phyloP scores from a whole-genome alignment of 176 grass and related monocot genomes.

The Oryza australiensis region DNA sequence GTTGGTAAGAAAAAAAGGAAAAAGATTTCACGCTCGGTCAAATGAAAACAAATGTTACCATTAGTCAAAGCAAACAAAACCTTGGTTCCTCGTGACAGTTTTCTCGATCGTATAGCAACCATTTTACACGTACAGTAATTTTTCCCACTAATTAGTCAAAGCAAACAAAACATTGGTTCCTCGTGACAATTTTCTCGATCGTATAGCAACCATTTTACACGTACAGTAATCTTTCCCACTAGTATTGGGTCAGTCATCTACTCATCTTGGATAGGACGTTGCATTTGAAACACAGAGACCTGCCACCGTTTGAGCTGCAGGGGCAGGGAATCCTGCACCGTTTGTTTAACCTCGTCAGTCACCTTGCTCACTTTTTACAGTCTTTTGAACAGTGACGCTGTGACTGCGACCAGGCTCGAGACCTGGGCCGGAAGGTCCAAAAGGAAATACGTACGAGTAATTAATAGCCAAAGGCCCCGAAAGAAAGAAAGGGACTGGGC shows the following conservation, averaged over 20 bases:
- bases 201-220: neutral
- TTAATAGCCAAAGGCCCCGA: conserved; percentile 40
- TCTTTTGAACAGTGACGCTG: conserved; percentile 37
- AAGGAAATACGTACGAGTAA: conserved; percentile 40
- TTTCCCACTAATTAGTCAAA: neutral
- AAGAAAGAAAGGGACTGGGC: conserved; percentile 40
- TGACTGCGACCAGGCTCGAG: conserved; percentile 37
- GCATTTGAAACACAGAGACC: conserved; percentile 16
- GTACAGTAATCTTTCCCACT: neutral
- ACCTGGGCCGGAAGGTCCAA: conserved; percentile 15
- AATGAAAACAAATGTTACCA: too few species aligned
- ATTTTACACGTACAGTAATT: neutral
- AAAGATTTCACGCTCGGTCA: too few species aligned
- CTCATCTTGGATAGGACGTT: conserved; percentile 11
- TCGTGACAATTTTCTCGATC: too few species aligned
- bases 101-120: too few species aligned
- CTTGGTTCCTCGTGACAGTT: too few species aligned
- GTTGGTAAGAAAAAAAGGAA: too few species aligned
- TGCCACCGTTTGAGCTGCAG: conserved; percentile 27
- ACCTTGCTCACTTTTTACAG: conserved; percentile 38
- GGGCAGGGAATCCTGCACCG: conserved; percentile 33
- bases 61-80: too few species aligned
- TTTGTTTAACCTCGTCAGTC: conserved; percentile 29
- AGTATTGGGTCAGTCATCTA: neutral
- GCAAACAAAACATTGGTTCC: too few species aligned